Percentiles rank a stretch among this genome's conserved stretches.
These are phyloP conservation scores for Teratosphaeria destructans DNA, from an alignment of 2,329 filamentous ascomycete species.

Conservation along the genomic window DNA sequence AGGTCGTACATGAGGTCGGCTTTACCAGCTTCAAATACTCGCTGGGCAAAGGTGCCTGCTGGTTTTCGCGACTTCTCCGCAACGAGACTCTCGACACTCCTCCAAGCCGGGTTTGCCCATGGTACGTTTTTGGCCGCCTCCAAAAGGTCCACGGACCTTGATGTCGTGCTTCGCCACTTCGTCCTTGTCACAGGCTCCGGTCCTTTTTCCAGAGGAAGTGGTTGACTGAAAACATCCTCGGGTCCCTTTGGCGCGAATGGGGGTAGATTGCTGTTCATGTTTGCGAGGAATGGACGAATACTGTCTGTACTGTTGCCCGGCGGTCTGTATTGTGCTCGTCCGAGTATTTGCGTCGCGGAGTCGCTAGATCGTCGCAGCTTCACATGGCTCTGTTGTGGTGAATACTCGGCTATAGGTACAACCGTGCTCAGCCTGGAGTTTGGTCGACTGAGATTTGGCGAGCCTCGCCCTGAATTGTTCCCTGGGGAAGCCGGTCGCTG, in stretches of 20 bases:
- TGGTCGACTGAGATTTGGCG: neutral
- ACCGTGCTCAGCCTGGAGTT: neutral
- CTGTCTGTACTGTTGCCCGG: neutral
- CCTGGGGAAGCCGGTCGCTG: neutral
- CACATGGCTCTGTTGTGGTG: neutral
- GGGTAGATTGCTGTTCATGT: neutral
- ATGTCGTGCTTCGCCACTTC: neutral
- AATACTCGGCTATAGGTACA: neutral
- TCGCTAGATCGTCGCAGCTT: neutral
- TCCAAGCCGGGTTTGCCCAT: neutral
- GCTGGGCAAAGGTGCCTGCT: constrained; percentile 9
- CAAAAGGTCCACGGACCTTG: constrained; percentile 3
- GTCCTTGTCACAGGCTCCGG: neutral
- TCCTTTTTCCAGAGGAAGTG: neutral
- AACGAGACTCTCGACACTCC: neutral
- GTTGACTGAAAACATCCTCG: neutral
- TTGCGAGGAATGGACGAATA: neutral
- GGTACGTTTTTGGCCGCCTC: constrained; percentile 1
- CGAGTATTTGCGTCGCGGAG: neutral
- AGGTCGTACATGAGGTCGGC: constrained; percentile 12
- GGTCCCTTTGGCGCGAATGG: constrained; percentile 3
- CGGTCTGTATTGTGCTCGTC: neutral
- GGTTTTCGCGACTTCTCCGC: neutral
- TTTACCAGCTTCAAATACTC: constrained; percentile 14
- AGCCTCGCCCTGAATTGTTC: neutral